Evolutionary conservation across 1,284 basidiomycete genomes (phyloP).

Genomic region (Pseudozyma sp.): DNA sequence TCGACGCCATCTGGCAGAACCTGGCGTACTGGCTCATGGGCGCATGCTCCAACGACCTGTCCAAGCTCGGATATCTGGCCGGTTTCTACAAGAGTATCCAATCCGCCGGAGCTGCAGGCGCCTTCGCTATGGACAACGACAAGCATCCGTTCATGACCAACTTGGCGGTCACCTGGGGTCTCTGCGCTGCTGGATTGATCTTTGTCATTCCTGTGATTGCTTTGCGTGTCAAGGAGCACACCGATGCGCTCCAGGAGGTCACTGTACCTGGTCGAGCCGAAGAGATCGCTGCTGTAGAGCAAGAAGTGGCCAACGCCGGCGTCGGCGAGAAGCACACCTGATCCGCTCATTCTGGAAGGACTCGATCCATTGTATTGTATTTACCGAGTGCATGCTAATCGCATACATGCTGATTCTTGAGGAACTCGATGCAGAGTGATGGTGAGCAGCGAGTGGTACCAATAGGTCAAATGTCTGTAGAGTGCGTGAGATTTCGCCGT

Average conservation of each 20-base stretch:
- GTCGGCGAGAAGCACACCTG: constrained; percentile 23
- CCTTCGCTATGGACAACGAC: constrained; percentile 55
- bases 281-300: constrained; percentile 35
- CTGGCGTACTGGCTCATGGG: constrained; percentile 60
- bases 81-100: constrained; percentile 63
- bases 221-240: constrained; percentile 53
- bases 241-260: constrained; percentile 45
- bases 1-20: constrained; percentile 56
- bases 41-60: constrained; percentile 58
- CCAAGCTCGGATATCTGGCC: constrained; percentile 59
- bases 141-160: constrained; percentile 57
- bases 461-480: too few species aligned
- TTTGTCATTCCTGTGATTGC: constrained; percentile 54
- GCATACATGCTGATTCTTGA: too few species aligned
- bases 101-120: constrained; percentile 56
- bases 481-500: not conserved
- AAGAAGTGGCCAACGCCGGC: constrained; percentile 9
- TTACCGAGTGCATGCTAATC: not conserved
- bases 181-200: constrained; percentile 54
- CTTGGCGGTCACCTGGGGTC: constrained; percentile 58
- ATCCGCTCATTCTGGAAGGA: not conserved
- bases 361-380: not conserved
- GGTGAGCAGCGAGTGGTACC: too few species aligned
- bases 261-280: constrained; percentile 57
- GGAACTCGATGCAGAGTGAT: too few species aligned